Base-by-base conservation (phyloP, 2,329 filamentous ascomycete species). In the Trichoderma cornu-damae region DNA sequence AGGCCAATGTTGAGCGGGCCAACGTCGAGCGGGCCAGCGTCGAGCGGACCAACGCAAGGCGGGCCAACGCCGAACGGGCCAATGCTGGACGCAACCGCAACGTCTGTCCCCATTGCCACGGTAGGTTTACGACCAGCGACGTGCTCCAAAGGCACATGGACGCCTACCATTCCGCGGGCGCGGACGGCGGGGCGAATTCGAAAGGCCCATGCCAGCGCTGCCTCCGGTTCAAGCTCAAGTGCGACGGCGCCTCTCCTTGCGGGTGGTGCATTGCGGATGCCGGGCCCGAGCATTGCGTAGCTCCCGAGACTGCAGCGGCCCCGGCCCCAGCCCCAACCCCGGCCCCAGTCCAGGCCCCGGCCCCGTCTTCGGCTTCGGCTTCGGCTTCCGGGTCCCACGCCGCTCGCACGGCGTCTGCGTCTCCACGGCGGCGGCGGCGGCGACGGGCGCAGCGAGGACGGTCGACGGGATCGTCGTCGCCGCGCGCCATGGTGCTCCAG, bases 161-260 rank as follows among this genome's bases (percentile, higher is more conserved):
- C 6, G 61, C 68, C 16, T 66, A 67, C 11, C 68, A 70, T 38
- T 44, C 68, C 38, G 61, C 66, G 9, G 61, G 57, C 3, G 16
- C 14, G 9, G 9, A 37, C 12, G 12, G 14, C 32, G 12, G n/a
- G n/a, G n/a, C n/a, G n/a, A n/a, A n/a, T n/a, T n/a, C n/a, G n/a
- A n/a, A n/a, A n/a, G n/a, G n/a, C n/a, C n/a, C 66, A 1, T 70
- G 68, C 48, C 32, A 63, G 18, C 66, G 65, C 30, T 70, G 68
- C 32, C 63, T 69, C 1, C 61, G 62, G 7, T 61, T 65, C 46
- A 67, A 66, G 26, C 61, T 67, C 18, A 64, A 59, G 12, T 69
- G 67, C 49, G 63, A 66, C 44, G 62, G 67, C 16, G 18, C 12
- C 1, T 32, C 62, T 53, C 67, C 67, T 0, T 69, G 67, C 24